Base-by-base conservation (phyloP, 176 grass and related monocot genomes). In the Bolboschoenus planiculmis region DNA sequence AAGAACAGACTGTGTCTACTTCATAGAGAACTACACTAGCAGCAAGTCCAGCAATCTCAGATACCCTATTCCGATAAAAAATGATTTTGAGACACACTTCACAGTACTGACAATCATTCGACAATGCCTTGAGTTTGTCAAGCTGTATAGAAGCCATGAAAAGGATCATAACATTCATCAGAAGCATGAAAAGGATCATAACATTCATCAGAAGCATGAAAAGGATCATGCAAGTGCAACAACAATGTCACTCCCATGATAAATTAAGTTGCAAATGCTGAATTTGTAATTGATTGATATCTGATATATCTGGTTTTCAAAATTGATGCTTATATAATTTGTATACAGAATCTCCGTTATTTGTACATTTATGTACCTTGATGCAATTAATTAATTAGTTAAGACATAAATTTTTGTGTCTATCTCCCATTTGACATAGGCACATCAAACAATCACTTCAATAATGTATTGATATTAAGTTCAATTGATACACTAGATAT, bases 41-140 rank as follows among this genome's bases (percentile, higher is more conserved):
- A 80, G 78, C 50, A 57, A 59, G 34, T 59, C 54, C n/a, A 80
- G 31, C 55, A 83, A 93, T 44, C 63, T 93, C 13, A 59, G 44
- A 72, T 89, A 85, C n/a, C 89, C 91, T 1, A 40, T 84, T 48
- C 71, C 84, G 26, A 85, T 86, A 30, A 95, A 81, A 84, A 99
- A 99, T 48, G 83, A 95, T 71, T 95, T 91, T 10, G 96, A 90
- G 47, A 99, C 93, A 0, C 82, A 99, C 85, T 93, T 93, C 20
- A 95, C 96, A 0, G 86, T 87, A 29, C 63, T 95, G 39, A 75
- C 86, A 2, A 89, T 99, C 59, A 85, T 95, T 46, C 84, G 92
- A 29, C 92, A 99, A 42, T 99, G 96, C 82, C 82, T 93, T 10
- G 96, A 95, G 80, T 95, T 99, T 75, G 84, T 87, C 78, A 95